Evolutionary conservation across 169 alveolate species (phyloP).

Genomic region (Eimeria tenella): DNA sequence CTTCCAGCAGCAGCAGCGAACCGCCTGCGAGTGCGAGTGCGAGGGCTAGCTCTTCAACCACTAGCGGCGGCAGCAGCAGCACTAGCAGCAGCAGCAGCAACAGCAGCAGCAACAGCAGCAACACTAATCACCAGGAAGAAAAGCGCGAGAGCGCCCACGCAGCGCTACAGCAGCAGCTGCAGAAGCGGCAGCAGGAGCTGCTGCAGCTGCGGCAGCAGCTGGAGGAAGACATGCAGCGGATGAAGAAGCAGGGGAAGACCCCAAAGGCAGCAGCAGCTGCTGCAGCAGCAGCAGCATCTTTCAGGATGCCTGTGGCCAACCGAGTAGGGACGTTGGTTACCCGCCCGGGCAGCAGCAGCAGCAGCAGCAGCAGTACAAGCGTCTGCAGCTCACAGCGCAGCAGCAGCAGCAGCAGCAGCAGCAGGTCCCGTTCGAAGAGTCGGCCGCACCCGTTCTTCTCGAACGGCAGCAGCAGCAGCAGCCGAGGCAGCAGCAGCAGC

Average conservation of each 20-base stretch:
- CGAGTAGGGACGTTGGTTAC: background rate
- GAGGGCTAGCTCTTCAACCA: too few species aligned
- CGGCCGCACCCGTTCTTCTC: background rate
- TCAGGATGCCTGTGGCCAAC: conserved; percentile 33
- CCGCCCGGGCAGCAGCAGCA: background rate
- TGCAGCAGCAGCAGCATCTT: conserved; percentile 19
- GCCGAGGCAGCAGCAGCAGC: conserved; percentile 41
- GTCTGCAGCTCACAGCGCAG: background rate
- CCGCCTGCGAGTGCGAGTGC: background rate
- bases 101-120: conserved; percentile 40
- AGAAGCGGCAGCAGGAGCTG: conserved; percentile 38
- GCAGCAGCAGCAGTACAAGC: background rate
- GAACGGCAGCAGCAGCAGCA: background rate
- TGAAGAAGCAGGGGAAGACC: background rate
- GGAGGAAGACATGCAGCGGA: background rate
- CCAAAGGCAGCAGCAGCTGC: conserved; percentile 25
- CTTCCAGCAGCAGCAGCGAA: background rate
- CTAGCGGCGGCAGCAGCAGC: background rate
- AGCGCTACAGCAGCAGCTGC: conserved; percentile 39
- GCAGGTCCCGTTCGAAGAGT: background rate
- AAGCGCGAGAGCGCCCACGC: conserved; percentile 6
- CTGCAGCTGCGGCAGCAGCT: conserved; percentile 34
- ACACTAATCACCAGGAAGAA: background rate
- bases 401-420: conserved; percentile 25
- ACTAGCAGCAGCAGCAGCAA: background rate